Base-by-base conservation (phyloP, 1,284 basidiomycete genomes). In the Singerocomus rubriflavus region DNA sequence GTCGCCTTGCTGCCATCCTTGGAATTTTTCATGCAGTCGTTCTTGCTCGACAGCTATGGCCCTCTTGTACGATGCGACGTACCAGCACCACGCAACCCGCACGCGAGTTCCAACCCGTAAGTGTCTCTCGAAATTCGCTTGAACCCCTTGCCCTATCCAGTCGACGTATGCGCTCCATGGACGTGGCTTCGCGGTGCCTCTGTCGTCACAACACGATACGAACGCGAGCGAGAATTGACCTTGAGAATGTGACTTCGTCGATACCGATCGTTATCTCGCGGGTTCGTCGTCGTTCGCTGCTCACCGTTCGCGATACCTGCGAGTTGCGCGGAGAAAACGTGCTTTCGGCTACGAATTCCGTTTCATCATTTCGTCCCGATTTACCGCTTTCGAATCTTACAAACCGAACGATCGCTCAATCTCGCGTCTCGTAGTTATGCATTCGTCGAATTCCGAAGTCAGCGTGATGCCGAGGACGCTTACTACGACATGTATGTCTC, bases 371-470 rank as follows among this genome's bases (percentile, higher is more conserved):
- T 51, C 62, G 60, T 63, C 58, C 47, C 63, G 61, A 61, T 61
- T 61, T 65, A 35, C 51, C 60, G 62, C 60, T 63, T 65, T 63
- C 62, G 48, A 59, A 17, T 59, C 51, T 63, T 50, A 61, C 55
- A 50, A 60, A 50, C 48, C 57, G 60, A 62, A 71, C 78, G 71
- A 74, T 75, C 83, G 80, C 86, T 87, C 85, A 88, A 87, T 78
- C 66, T 74, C 69, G 70, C 73, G 67, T 71, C 70, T 72, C 76
- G 74, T 75, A 93, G 91, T 74, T 94, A 93, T 70, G 91, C 91
- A 52, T 94, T 94, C 72, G 85, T 94, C 71, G 91, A 94, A 71
- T 94, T 93, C 69, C 83, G 88, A 68, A 84, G 81, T 64, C 78
- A 79, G 50, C 84, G 88, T 46, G 90, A 93, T 64, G 91, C 91